Conservation (phyloP, 192 early-diverging fungal genomes). For the Mortierella claussenii region DNA sequence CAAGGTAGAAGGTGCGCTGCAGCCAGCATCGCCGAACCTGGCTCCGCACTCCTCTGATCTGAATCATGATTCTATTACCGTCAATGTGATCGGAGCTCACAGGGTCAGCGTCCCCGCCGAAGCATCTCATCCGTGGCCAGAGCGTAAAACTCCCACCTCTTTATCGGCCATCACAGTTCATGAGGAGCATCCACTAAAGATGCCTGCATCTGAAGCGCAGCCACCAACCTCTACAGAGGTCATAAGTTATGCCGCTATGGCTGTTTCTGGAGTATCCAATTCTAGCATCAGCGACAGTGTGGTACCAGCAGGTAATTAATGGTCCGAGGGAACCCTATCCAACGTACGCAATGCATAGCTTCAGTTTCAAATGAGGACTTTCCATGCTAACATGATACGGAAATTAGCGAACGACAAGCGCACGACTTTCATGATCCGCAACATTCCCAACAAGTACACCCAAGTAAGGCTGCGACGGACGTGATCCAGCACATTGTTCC, state of each 20-base stretch:
- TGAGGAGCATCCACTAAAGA: neutral
- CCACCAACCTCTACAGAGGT: neutral
- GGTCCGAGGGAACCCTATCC: neutral
- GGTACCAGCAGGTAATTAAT: neutral
- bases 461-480: constrained; percentile 60
- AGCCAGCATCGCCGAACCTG: too few species aligned
- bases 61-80: too few species aligned
- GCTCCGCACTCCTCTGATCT: too few species aligned
- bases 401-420: constrained; percentile 65
- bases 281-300: neutral
- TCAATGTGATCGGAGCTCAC: too few species aligned
- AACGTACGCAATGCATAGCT: too few species aligned
- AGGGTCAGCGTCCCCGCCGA: too few species aligned
- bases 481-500: too few species aligned
- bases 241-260: neutral
- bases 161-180: neutral
- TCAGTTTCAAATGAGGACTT: too few species aligned
- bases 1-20: too few species aligned
- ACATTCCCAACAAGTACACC: constrained; percentile 90
- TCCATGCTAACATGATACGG: neutral
- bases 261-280: neutral
- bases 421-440: constrained; percentile 89
- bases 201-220: neutral
- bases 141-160: too few species aligned
- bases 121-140: too few species aligned